Evolutionary conservation across 108 stramenopile species (phyloP), one percentile per base, ranked within the genome.

Genomic region (Ochromonas danica): DNA sequence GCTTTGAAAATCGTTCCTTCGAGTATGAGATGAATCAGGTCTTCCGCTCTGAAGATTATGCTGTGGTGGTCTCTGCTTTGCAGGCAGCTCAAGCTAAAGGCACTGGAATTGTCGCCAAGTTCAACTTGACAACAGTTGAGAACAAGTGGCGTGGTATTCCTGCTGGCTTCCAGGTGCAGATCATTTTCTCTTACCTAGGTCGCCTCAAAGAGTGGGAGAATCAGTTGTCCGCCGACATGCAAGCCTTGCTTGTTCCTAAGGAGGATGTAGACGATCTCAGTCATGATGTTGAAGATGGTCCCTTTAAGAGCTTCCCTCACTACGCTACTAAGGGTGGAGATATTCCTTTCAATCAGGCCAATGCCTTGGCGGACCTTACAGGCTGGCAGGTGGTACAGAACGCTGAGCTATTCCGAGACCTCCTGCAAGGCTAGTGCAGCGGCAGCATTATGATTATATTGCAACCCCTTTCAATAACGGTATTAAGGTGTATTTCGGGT

Each of bases 141-240:
- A 75, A 75, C 25, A 6, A 75, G 10, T 75, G 72, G 72, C 38
- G 72, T 6, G 72, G 72, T 75, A 33, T 75, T 3, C 72, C 36
- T 10, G 72, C 72, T 6, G 72, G 72, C 10, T 14, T 75, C 22
- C 10, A 27, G 3, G 6, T 27, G 14, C 3, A 75, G 6, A 75
- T 75, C 22, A 75, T 33, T 57, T 75, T 75, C 51, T 38, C 31
- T 75, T 75, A 75, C 25, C 40, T 75, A 10, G 72, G 72, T 60
- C 72, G 72, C 22, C 25, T 75, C 14, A 14, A 6, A 10, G 43
- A 10, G 31, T 75, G 72, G 72, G 72, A 75, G 35, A 31, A 10
- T 36, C 3, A 75, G 72, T 42, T 75, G 38, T 36, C 72, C 6
- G 10, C 27, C 6, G 31, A 33, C 14, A 75, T 75, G 72, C 6